Conservation (phyloP, 208 protist genomes). For the Acanthamoeba rhysodes region DNA sequence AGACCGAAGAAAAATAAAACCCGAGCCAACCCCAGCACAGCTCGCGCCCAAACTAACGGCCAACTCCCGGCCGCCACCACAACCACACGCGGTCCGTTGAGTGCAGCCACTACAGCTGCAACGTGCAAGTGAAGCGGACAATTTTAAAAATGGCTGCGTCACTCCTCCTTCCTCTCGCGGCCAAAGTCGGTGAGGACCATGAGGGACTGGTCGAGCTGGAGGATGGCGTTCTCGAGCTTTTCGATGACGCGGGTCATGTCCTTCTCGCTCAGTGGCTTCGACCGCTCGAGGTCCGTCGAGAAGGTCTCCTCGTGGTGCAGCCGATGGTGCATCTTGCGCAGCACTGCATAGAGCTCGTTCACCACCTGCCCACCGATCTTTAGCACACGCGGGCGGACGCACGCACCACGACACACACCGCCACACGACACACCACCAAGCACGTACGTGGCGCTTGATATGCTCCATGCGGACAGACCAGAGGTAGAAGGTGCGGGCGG, state of each 20-base stretch:
- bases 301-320: slow-evolving; percentile 31
- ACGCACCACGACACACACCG: background rate
- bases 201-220: slow-evolving; percentile 51
- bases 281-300: slow-evolving; percentile 49
- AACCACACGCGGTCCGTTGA: too few species aligned
- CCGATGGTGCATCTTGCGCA: slow-evolving; percentile 47
- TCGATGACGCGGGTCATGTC: background rate
- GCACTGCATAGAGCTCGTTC: slow-evolving; percentile 21
- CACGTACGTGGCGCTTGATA: slow-evolving; percentile 31
- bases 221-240: slow-evolving; percentile 37
- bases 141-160: background rate
- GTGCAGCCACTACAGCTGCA: accelerated
- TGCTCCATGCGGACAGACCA: slow-evolving; percentile 60
- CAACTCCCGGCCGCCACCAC: too few species aligned
- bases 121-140: too few species aligned
- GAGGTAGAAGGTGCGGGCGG: slow-evolving; percentile 69
- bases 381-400: background rate
- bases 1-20: background rate
- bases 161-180: slow-evolving; percentile 44
- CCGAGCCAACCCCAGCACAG: too few species aligned
- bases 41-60: too few species aligned
- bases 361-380: background rate
- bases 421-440: background rate
- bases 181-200: slow-evolving; percentile 75
- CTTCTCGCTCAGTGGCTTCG: background rate